Base-by-base conservation (phyloP, 441 rosid species). In the Populus hybrid region DNA sequence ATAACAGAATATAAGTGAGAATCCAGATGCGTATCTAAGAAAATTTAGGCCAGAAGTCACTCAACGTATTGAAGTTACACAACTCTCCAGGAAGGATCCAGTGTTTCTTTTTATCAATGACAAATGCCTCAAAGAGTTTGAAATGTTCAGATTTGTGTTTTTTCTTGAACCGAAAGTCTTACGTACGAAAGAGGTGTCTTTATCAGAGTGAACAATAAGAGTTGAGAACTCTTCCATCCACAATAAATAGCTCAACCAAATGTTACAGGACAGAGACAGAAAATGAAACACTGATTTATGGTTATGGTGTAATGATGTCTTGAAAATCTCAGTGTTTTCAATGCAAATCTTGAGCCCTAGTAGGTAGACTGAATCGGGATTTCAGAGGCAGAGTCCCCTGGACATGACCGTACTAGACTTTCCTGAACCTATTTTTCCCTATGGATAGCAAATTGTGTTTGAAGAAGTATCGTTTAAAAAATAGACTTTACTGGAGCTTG, bases 1-100 rank as follows among this genome's bases (percentile, higher is more conserved):
- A 24, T 12, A 29, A 29, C 31, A 50, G 20, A 77, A 76, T 76
- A 33, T 42, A 67, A 68, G 33, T 70, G 53, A 76, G 8, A 64
- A 64, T 23, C 18, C 16, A 24, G 33, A 68, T 12, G 68, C 29
- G 3, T 31, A 40, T 42, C 11, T 42, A 28, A 65, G n/a, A 7
- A 28, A 28, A 21, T n/a, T 9, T 0, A 9, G 9, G 38, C 38
- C 3, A 42, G 9, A 64, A 16, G 1, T 21, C 36, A 10, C 7
- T 12, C 53, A 59, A 33, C 38, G 3, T 24, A 2, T 24, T 1
- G 26, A 50, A 72, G 9, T 3, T 68, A 33, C 5, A 33, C 26
- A 68, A 33, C 1, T 31, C 3, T 35, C 1, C 0, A 2, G 11
- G 2, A 68, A 53, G 61, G n/a, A 53, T 53, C n/a, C 0, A 42